Base-by-base conservation (phyloP, 495 filamentous ascomycete genomes). In the Aspergillus heteromorphus region DNA sequence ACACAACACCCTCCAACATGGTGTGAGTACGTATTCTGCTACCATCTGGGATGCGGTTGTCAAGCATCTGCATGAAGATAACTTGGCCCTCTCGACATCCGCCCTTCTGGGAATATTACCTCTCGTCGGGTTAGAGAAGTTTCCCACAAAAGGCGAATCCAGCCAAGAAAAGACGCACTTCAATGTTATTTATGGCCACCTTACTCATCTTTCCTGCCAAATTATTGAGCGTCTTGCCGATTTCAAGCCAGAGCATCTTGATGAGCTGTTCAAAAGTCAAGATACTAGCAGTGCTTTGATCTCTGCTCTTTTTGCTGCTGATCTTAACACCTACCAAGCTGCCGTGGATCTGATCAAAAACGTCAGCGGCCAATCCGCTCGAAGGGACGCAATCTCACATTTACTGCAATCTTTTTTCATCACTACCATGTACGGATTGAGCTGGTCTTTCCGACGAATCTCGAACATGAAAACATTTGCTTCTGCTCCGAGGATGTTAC, bases 311-410 rank as follows among this genome's bases (percentile, higher is more conserved):
- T 85, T 86, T 58, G 89, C 75, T 54, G 85, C 79, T 58, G 84
- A 92, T 51, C 67, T 83, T 6, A 76, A 81, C 47, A 84, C 88
- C 45, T 87, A 86, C 50, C 83, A 88, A 62, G 85, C 87, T 19
- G 81, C 87, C 4, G 77, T 92, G 4, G 87, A 90, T 56, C 70
- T 96, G 27, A 82, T 95, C 58, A 96, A 95, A 63, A 82, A 81
- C 40, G 77, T 89, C 31, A 92, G 87, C 54, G 79, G 77, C 6
- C 82, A 92, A 63, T 79, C 77, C 45, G 79, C 77, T 53, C 84
- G 87, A 42, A 77, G 82, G 51, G 89, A 91, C 51, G 90, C 91
- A 1, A 80, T 97, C 31, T 79, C 80, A 21, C 80, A 85, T 61
- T 68, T 95, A 27, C 64, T 95, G 8, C 73, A 84, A 53, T 67